Evolutionary conservation across 257 asterid genomes (phyloP).

Genomic region (Gentiana straminea): DNA sequence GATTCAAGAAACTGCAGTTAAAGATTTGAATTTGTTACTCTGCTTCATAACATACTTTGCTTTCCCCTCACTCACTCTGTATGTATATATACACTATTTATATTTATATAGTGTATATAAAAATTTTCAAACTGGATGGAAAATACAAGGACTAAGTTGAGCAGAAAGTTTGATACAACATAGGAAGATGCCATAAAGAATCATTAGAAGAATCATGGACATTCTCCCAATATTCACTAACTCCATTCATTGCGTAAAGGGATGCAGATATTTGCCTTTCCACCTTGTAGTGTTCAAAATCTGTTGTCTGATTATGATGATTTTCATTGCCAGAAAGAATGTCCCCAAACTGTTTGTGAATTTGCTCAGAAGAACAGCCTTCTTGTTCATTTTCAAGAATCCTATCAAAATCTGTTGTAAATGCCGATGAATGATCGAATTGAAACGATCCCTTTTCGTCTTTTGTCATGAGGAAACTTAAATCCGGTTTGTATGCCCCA

Average conservation of each 20-base stretch:
- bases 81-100: no score
- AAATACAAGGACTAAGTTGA: conserved; percentile 19
- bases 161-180: conserved; percentile 57
- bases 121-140: no score
- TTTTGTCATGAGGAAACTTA: conserved; percentile 32
- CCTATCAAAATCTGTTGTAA: conserved; percentile 21
- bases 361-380: neutral
- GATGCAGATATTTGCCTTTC: conserved; percentile 71
- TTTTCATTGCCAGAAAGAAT: conserved; percentile 8
- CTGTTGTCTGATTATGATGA: conserved; percentile 16
- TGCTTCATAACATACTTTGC: no score
- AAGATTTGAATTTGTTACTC: no score
- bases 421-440: conserved; percentile 1
- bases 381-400: conserved; percentile 13
- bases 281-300: conserved; percentile 45
- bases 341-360: neutral
- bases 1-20: no score
- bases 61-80: no score
- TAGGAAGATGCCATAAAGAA: conserved; percentile 55
- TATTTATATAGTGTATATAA: no score
- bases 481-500: conserved; percentile 52
- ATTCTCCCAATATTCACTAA: conserved; percentile 53
- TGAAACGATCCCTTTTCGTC: conserved; percentile 20
- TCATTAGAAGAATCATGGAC: conserved; percentile 29
- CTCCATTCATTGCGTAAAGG: conserved; percentile 56